These are phyloP conservation scores for Eleusine indica DNA, from an alignment of 176 grass and related monocot genomes.

Conservation along the genomic window DNA sequence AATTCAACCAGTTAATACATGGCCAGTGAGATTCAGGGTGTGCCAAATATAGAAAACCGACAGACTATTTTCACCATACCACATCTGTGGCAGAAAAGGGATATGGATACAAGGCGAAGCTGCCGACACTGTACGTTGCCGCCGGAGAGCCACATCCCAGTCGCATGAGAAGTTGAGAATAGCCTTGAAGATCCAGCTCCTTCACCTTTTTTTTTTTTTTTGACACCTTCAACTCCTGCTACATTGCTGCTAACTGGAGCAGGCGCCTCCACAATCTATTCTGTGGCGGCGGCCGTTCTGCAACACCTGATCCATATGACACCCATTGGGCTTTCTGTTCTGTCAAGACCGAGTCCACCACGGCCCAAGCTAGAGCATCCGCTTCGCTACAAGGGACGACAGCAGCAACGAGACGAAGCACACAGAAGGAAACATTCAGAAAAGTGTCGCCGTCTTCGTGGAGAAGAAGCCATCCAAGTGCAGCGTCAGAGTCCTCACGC, in stretches of 20 bases:
- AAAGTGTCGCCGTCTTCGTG: neutral
- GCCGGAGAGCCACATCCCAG: neutral
- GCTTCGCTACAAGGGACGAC: neutral
- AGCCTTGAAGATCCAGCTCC: no score
- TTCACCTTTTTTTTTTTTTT: no score
- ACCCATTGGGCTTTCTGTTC: neutral
- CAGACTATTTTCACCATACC: no score
- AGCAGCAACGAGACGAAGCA: neutral
- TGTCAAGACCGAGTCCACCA: neutral
- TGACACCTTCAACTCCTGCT: no score
- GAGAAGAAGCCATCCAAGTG: neutral
- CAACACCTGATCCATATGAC: neutral
- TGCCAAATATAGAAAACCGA: neutral
- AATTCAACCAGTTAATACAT: neutral
- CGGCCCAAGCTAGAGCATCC: neutral
- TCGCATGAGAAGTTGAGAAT: no score
- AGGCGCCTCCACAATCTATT: conserved; percentile 17
- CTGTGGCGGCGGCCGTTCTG: neutral
- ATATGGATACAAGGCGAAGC: neutral
- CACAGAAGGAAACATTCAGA: neutral
- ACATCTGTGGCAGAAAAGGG: neutral
- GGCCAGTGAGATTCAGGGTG: neutral
- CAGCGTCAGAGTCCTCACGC: neutral
- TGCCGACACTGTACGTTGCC: neutral
- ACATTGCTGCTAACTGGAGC: neutral